Base-by-base conservation (phyloP, 192 early-diverging fungal genomes). In the Paraglomus brasilianum region DNA sequence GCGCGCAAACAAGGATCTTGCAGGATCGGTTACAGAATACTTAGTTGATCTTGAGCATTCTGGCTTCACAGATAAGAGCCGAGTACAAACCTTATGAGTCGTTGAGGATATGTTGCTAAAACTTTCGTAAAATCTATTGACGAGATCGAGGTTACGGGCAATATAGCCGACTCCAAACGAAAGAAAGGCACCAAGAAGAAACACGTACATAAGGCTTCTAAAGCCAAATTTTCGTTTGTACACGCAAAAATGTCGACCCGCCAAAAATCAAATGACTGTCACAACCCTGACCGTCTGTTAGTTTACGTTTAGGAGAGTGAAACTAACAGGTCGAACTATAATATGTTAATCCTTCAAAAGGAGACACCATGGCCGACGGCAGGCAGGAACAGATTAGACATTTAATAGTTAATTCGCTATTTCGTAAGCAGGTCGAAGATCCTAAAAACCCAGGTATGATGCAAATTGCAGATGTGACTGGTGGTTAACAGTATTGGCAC, bases 101-200 rank as follows among this genome's bases (percentile, higher is more conserved):
- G 71, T 72, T 15, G 58, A 72, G 13, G 71, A 63, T 24, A 72
- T 63, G n/a, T 72, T 51, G 63, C 66, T 66, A 17, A 66, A 53
- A 43, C 30, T 46, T 52, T 72, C 71, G 49, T 66, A 72, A 4
- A 64, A 38, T 21, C 66, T 66, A 14, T 19, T 72, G 52, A 72
- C 63, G 15, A 72, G 15, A 13, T 72, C 58, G 45, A 47, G 47
- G 41, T 72, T 52, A 52, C 61, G 55, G 17, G 71, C 42, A 14
- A 66, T 38, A 72, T 72, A 72, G 55, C 71, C 71, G 13, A 72
- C 40, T 66, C 63, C 60, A 49, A 72, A 72, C 45, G 71, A 69
- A 41, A 30, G 21, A 45, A 69, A 57, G 36, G 42, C 57, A 57
- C 66, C 66, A 9, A 69, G 22, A 45, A 69, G 66, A 43, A 57